Percentiles rank a stretch among this genome's conserved stretches.
Evolutionary conservation across 208 protist genomes (phyloP).

Genomic region (Perkinsela sp.): DNA sequence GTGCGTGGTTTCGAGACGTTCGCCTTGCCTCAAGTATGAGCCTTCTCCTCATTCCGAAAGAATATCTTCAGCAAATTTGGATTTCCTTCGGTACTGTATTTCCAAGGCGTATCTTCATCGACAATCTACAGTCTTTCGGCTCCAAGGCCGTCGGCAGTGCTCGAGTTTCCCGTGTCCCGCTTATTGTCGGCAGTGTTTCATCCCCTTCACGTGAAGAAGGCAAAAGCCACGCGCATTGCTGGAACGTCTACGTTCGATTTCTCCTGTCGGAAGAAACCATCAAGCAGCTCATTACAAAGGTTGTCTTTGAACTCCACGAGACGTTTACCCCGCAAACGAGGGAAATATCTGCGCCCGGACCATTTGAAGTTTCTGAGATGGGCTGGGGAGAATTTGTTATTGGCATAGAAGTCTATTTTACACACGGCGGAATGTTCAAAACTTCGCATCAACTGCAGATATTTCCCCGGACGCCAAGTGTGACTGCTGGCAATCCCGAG

Average conservation of each 20-base stretch:
- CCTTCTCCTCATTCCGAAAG: background rate
- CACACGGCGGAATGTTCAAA: background rate
- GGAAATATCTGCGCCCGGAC: constrained; percentile 1
- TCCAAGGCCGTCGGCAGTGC: background rate
- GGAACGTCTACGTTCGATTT: background rate
- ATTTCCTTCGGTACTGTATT: background rate
- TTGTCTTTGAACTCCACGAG: background rate
- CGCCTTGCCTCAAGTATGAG: background rate
- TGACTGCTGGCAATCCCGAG: too few species aligned
- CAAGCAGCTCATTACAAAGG: background rate
- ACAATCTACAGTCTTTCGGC: background rate
- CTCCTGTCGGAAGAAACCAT: background rate
- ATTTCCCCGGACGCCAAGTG: background rate
- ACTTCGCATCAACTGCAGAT: constrained; percentile 1
- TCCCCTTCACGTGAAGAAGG: background rate
- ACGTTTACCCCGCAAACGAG: background rate
- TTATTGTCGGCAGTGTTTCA: background rate
- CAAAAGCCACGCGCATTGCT: background rate
- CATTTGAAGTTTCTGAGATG: constrained; percentile 43
- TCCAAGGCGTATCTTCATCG: background rate
- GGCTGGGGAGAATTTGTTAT: constrained; percentile 54
- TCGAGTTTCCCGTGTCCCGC: background rate
- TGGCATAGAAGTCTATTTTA: background rate
- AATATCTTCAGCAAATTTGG: background rate
- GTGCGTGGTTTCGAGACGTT: background rate